Evolutionary conservation across 352 stramenopile species (phyloP), one percentile per base, ranked within the genome.

Genomic region (Pythium phragmiticola): DNA sequence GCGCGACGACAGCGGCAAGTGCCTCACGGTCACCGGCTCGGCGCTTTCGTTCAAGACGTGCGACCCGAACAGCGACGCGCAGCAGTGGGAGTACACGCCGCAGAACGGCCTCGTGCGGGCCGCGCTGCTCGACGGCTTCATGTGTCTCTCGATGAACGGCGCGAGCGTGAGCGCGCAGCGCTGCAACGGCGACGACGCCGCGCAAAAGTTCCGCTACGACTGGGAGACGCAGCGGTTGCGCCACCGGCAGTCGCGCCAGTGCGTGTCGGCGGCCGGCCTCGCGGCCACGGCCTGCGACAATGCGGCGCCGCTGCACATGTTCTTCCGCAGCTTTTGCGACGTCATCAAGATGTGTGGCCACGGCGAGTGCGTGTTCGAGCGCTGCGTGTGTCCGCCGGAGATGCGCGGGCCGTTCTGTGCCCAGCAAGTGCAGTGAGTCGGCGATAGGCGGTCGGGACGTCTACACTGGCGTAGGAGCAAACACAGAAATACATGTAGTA

Each of bases 41-140:
- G 16, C 16, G 21, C 3, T 60, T 17, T 4, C 33, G 19, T 26
- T 26, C 21, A 4, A 9, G 13, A 30, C 21, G 11, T 60, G 53
- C 53, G n/a, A 36, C 39, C 11, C 36, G 13, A 26, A 60, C 43
- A 33, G 45, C 41, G 53, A 60, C 36, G 46, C 53, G 14, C 53
- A 60, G 53, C 53, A 60, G 53, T 60, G 53, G 53, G 53, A 60
- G 53, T 60, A 60, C 41, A 14, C 17, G 36, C 39, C 53, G 39
- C 53, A 60, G 53, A 60, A 51, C 53, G 53, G 53, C 7, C 36
- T 60, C 13, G 8, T 60, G 13, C 53, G 53, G 4, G 36, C 45
- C 6, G 36, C 53, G 21, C 36, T 43, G 6, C 23, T 60, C 23
- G 53, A 43, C 16, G 37, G 17, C 28, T 48, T 17, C 53, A 17